Evolutionary conservation across 2,329 filamentous ascomycete species (phyloP).

Genomic region (Coniosporium tulheliwenetii): DNA sequence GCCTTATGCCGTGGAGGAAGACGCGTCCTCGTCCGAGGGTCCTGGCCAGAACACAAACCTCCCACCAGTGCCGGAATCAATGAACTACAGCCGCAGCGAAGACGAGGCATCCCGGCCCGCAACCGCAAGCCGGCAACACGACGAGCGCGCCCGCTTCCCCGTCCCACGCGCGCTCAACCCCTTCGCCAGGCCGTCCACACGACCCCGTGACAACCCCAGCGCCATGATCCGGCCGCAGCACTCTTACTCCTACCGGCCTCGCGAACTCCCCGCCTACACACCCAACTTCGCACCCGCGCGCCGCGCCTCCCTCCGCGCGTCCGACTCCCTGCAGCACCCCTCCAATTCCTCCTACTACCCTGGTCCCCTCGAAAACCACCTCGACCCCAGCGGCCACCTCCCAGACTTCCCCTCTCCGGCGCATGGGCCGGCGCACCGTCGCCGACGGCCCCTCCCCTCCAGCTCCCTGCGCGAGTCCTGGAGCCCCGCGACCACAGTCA

Average conservation of each 20-base stretch:
- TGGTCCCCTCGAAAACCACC: conserved; percentile 2
- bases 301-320: background rate
- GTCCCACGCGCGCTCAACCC: too few relatives aligned
- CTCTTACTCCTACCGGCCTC: too few relatives aligned
- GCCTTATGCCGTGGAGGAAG: conserved; percentile 2
- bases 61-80: conserved; percentile 18
- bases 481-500: conserved; percentile 25
- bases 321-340: conserved; percentile 5
- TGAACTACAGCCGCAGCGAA: conserved; percentile 7
- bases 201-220: too few relatives aligned
- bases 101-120: too few relatives aligned
- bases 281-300: conserved; percentile 18
- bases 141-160: too few relatives aligned
- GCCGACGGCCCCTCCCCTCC: conserved; percentile 18
- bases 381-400: background rate
- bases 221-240: too few relatives aligned
- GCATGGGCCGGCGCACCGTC: conserved; percentile 21
- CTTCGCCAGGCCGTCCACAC: too few relatives aligned
- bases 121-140: too few relatives aligned
- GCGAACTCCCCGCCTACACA: conserved; percentile 13
- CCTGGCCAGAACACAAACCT: conserved; percentile 5
- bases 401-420: conserved; percentile 18
- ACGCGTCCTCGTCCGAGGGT: background rate
- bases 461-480: conserved; percentile 22
- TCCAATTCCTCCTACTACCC: conserved; percentile 7